Evolutionary conservation across 768 basidiomycete species (phyloP).

Genomic region (Tulasnella sp.): DNA sequence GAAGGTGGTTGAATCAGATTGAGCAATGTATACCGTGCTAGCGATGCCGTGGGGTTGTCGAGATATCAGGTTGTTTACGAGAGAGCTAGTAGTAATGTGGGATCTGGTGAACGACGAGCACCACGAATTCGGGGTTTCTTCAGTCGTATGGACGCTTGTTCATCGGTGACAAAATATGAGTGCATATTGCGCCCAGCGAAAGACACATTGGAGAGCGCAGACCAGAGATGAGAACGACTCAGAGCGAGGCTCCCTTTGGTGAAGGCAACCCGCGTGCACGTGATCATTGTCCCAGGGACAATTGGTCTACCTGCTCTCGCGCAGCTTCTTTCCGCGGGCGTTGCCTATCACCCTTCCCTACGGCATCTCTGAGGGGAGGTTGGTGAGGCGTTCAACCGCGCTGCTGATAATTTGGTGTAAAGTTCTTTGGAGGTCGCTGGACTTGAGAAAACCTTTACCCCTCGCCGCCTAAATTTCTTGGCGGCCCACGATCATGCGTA

Average conservation of each 20-base stretch:
- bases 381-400: not conserved
- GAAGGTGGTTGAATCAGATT: not conserved
- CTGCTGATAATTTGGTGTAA: not conserved
- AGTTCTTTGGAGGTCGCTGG: not conserved
- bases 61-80: not conserved
- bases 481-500: slow-evolving; percentile 25
- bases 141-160: no score
- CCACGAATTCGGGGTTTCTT: no score
- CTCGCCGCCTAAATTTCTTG: slow-evolving; percentile 15
- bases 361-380: not conserved
- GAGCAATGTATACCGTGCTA: not conserved
- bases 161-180: not conserved
- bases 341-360: not conserved
- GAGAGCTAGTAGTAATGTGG: not conserved
- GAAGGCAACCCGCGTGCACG: not conserved
- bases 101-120: no score
- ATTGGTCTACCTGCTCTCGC: not conserved
- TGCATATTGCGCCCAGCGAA: not conserved
- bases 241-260: no score
- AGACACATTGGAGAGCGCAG: not conserved
- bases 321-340: not conserved
- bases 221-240: not conserved
- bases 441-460: not conserved
- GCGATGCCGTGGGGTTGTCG: not conserved
- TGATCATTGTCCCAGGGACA: not conserved